Base-by-base conservation (phyloP, 139 green algal genomes). In the Coelastrella sp. region DNA sequence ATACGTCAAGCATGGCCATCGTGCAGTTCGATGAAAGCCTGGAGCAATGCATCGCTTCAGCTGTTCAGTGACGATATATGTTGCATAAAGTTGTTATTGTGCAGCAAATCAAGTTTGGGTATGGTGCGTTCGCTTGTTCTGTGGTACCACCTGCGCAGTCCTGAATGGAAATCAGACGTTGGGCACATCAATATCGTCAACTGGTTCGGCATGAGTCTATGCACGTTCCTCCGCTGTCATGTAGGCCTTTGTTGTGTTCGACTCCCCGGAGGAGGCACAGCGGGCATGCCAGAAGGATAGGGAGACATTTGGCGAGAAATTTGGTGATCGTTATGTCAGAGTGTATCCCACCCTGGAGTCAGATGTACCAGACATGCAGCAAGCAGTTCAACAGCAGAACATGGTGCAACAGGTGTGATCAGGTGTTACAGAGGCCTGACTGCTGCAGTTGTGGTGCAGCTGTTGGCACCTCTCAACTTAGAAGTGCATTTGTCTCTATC, bases 231-330 rank as follows among this genome's bases (percentile, higher is more conserved):
- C 3, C 15, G 63, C 10, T 19, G 24, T 76, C 17, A 27, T 80
- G 85, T 63, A 97, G 95, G 95, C 95, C 5, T 97, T 96, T 85
- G 93, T 97, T 8, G 90, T 94, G 0, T 97, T 97, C 80, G 89
- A 92, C 60, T 91, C 65, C 74, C 82, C 82, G 8, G 94, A 95
- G 6, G 94, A 97, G 80, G 95, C 95, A 6, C 87, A 92, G 7
- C 80, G 92, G 4, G 94, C 95, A 6, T 95, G 91, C 15, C 90
- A 94, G 75, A 97, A 97, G 83, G 95, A 97, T 90, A 91, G 94
- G 20, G 95, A 97, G 66, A 96, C 95, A 0, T 97, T 97, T 79
- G 90, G 90, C 12, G 94, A 96, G 14, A 95, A 96, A 73, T 96
- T 94, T 81, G 95, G 95, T 0, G 94, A 97, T 80, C 90, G 95